Percentiles rank a stretch among this genome's conserved stretches.
These are phyloP conservation scores for Mentha longifolia DNA, from an alignment of 257 asterid species.

Conservation along the genomic window DNA sequence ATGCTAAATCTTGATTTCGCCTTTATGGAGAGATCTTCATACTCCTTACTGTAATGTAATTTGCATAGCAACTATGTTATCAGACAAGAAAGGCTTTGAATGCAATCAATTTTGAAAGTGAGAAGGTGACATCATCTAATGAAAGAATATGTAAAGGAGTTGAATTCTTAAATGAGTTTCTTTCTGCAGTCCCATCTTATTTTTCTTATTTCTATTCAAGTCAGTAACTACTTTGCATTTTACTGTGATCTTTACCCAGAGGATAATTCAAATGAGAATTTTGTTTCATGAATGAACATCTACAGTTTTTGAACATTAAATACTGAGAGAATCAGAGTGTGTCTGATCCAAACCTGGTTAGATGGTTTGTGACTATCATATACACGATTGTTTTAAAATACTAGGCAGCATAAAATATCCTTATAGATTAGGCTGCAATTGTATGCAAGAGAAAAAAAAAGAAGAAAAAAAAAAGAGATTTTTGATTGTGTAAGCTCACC, in stretches of 20 bases:
- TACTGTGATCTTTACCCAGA: slow-evolving; percentile 1
- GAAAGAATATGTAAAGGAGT: neutral
- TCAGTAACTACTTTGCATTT: neutral
- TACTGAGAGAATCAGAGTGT: neutral
- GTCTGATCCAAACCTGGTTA: neutral
- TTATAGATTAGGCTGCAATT: neutral
- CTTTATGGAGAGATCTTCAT: slow-evolving; percentile 71
- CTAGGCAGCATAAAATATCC: neutral
- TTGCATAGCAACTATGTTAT: slow-evolving; percentile 4
- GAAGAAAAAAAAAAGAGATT: slow-evolving; percentile 11
- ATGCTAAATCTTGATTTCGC: slow-evolving; percentile 74
- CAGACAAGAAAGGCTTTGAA: neutral
- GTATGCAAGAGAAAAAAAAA: slow-evolving; percentile 4
- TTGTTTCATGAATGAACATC: slow-evolving; percentile 4
- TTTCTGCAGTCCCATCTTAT: neutral
- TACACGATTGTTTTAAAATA: neutral
- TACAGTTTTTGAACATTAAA: neutral
- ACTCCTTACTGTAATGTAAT: slow-evolving; percentile 62
- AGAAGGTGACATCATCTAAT: neutral
- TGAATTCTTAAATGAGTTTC: neutral
- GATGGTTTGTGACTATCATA: neutral
- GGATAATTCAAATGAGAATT: neutral
- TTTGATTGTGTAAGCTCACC: slow-evolving; percentile 47
- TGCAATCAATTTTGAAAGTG: neutral
- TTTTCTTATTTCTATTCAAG: neutral